These are phyloP conservation scores for Leucocoprinus leucothites DNA, from an alignment of 768 basidiomycete genomes.

Conservation along the genomic window DNA sequence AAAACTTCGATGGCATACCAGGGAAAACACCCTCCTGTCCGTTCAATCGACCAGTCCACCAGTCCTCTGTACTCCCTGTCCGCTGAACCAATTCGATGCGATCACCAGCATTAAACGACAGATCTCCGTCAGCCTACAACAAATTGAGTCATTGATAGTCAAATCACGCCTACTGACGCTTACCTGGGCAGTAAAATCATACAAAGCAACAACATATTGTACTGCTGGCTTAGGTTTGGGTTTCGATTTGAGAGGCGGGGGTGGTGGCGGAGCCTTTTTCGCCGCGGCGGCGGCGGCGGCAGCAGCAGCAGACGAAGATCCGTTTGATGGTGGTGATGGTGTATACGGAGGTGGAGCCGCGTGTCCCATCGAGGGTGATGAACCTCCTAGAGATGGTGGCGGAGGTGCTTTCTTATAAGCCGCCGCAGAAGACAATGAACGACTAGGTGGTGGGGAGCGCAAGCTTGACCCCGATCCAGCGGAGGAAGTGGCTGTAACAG, in stretches of 20 bases:
- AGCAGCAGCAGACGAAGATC: conserved; percentile 13
- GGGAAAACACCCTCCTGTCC: conserved; percentile 90
- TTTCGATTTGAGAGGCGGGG: conserved; percentile 88
- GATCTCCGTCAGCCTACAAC: conserved; percentile 79
- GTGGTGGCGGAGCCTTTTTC: conserved; percentile 86
- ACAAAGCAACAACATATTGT: conserved; percentile 87
- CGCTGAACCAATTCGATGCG: conserved; percentile 86
- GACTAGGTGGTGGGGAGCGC: conserved; percentile 41
- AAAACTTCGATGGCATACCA: conserved; percentile 37
- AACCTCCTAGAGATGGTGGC: conserved; percentile 40
- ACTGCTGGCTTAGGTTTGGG: conserved; percentile 62
- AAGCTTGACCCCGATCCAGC: conserved; percentile 25
- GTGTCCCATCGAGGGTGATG: conserved; percentile 18
- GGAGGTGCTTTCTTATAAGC: conserved; percentile 51
- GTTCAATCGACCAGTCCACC: conserved; percentile 93
- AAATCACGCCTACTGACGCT: conserved; percentile 13
- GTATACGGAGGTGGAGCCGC: conserved; percentile 33
- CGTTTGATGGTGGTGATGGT: conserved; percentile 17
- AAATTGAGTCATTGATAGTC: conserved; percentile 2
- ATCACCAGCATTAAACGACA: conserved; percentile 88
- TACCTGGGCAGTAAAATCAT: conserved; percentile 92
- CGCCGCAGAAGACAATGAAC: conserved; percentile 26
- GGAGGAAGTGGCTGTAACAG: conserved; percentile 31
- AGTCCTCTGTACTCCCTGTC: conserved; percentile 82
- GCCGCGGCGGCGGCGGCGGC: conserved; percentile 44